Conservation (phyloP, 2,329 filamentous ascomycete genomes). For the Immersiporthe knoxdaviesiana region DNA sequence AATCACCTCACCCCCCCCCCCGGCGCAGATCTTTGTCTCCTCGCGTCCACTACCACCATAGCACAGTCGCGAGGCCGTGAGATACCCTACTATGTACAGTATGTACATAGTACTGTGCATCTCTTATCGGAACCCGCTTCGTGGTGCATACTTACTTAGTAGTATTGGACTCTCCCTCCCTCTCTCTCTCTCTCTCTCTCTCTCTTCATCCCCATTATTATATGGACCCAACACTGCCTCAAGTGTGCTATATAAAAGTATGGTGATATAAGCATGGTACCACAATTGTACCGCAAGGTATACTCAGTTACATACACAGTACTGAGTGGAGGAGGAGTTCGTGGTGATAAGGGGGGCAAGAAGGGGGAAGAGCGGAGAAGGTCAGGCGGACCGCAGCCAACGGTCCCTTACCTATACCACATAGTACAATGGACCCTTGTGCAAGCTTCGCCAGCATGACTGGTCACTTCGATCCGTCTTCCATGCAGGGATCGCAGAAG, state of each 20-base stretch:
- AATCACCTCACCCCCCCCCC: too few relatives aligned
- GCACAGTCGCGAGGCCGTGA: not conserved
- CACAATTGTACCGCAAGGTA: not conserved
- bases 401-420: not conserved
- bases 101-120: not conserved
- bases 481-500: conserved; percentile 35
- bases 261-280: not conserved
- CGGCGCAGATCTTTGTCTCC: conserved; percentile 8
- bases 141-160: too few relatives aligned
- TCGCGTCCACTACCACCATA: not conserved
- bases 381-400: not conserved
- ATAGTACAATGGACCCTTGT: not conserved
- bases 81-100: too few relatives aligned
- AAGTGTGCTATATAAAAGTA: not conserved
- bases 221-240: not conserved
- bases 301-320: not conserved
- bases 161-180: not conserved
- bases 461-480: conserved; percentile 30
- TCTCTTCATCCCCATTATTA: not conserved
- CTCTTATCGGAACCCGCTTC: not conserved
- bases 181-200: too few relatives aligned
- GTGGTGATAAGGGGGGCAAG: not conserved
- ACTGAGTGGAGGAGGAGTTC: not conserved
- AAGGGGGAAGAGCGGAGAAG: not conserved
- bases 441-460: conserved; percentile 1